These are phyloP conservation scores for Phytophthora melonis DNA, from an alignment of 352 stramenopile genomes.

Conservation along the genomic window DNA sequence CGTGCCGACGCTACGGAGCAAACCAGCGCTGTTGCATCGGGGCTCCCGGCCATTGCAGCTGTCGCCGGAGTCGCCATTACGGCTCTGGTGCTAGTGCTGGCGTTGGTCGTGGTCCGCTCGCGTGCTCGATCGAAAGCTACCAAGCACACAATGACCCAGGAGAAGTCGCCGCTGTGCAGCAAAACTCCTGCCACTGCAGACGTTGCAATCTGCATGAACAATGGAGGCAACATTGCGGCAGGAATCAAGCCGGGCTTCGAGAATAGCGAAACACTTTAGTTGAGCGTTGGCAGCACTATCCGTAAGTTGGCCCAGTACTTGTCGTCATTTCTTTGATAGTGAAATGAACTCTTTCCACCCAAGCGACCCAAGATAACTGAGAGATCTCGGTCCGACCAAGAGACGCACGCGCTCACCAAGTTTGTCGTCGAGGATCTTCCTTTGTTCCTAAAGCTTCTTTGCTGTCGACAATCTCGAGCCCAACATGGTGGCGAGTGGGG, in stretches of 20 bases:
- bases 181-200: conserved; percentile 21
- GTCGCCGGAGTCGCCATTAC: conserved; percentile 9
- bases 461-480: not conserved
- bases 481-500: not conserved
- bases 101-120: conserved; percentile 2
- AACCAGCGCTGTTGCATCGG: not conserved
- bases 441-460: not conserved
- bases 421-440: no score
- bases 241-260: conserved; percentile 7
- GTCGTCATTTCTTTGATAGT: not conserved
- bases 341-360: no score
- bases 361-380: no score
- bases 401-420: no score
- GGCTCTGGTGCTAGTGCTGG: conserved; percentile 5
- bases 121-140: conserved; percentile 3
- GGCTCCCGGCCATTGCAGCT: not conserved
- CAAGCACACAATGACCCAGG: not conserved
- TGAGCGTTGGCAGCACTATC: conserved; percentile 4
- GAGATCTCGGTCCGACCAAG: no score
- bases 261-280: conserved; percentile 24
- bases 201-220: conserved; percentile 24
- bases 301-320: not conserved
- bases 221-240: conserved; percentile 14
- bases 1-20: not conserved
- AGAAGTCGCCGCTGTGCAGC: conserved; percentile 20